A percentile compares a stretch with the other conserved stretches of the same genome.
phyloP scores from a whole-genome alignment of 2,329 filamentous ascomycete species.

The Diaporthe nobilis region DNA sequence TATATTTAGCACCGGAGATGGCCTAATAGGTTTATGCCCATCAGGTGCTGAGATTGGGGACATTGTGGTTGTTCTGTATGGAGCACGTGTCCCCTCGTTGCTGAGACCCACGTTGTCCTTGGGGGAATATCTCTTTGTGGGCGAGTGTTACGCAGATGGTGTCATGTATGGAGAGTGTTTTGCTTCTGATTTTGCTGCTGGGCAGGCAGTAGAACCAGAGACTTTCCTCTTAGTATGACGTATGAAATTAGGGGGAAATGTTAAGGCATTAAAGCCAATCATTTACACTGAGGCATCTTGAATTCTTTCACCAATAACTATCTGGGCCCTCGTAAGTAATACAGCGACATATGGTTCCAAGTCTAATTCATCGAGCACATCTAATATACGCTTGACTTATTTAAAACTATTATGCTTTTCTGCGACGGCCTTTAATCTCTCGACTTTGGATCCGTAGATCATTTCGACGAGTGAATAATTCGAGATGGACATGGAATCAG shows the following conservation, averaged over 20 bases:
- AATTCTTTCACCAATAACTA: no score
- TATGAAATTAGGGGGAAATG: neutral
- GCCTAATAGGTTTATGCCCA: slow-evolving; percentile 1
- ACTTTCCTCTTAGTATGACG: neutral
- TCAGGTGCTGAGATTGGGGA: slow-evolving; percentile 16
- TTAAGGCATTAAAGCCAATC: neutral
- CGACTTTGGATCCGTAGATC: no score
- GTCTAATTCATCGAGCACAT: no score
- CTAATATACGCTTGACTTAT: no score
- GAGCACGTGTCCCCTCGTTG: neutral
- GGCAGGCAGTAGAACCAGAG: neutral
- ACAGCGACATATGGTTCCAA: no score
- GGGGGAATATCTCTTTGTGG: neutral
- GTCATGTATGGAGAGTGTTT: slow-evolving; percentile 4
- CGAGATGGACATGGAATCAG: no score
- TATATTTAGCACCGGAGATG: slow-evolving; percentile 4
- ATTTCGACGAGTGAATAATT: no score
- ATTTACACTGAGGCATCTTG: neutral
- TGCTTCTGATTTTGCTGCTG: neutral
- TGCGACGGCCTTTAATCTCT: no score
- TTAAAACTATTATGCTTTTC: no score
- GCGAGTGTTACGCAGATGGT: slow-evolving; percentile 3
- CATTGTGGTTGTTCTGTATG: slow-evolving; percentile 1
- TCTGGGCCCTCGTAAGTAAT: no score
- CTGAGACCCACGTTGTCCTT: neutral